Evolutionary conservation across 2,329 filamentous ascomycete species (phyloP).

Genomic region (Fusarium nygamai): DNA sequence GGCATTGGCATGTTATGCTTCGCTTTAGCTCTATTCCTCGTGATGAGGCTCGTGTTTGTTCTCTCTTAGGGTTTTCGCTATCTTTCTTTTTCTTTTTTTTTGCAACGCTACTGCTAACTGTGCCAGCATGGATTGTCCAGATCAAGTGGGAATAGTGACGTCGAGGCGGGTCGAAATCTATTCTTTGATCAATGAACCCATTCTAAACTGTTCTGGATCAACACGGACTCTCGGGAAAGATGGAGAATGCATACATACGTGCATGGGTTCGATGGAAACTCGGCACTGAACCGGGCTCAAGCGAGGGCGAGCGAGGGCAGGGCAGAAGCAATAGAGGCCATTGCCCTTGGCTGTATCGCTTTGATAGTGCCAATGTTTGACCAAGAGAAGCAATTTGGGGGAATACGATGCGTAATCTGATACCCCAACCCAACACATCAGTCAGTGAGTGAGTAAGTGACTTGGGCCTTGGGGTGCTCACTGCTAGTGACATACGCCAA

Average conservation of each 20-base stretch:
- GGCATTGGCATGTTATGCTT: not conserved
- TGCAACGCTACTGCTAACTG: not conserved
- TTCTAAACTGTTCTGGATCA: not conserved
- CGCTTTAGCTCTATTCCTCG: slow-evolving; percentile 13
- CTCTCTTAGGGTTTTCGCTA: not conserved
- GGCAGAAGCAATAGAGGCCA: not conserved
- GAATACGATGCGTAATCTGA: slow-evolving; percentile 18
- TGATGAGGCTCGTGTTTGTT: slow-evolving; percentile 27
- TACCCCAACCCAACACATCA: not conserved
- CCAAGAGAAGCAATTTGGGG: slow-evolving; percentile 22
- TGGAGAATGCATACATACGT: not conserved
- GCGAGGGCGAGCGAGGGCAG: not conserved
- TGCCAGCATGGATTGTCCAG: not conserved
- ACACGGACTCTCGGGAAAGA: slow-evolving; percentile 9
- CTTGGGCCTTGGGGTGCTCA: not conserved
- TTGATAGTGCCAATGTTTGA: slow-evolving; percentile 5
- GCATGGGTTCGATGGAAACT: not conserved
- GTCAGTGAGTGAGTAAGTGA: not conserved
- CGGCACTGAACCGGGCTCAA: not conserved
- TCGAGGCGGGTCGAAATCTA: slow-evolving; percentile 9
- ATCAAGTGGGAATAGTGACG: slow-evolving; percentile 9
- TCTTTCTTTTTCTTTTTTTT: not conserved
- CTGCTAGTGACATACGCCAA: slow-evolving; percentile 33
- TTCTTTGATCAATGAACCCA: not conserved
- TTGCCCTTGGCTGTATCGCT: not conserved